phyloP scores from a whole-genome alignment of 441 rosid genomes.

The Adansonia gregorii region DNA sequence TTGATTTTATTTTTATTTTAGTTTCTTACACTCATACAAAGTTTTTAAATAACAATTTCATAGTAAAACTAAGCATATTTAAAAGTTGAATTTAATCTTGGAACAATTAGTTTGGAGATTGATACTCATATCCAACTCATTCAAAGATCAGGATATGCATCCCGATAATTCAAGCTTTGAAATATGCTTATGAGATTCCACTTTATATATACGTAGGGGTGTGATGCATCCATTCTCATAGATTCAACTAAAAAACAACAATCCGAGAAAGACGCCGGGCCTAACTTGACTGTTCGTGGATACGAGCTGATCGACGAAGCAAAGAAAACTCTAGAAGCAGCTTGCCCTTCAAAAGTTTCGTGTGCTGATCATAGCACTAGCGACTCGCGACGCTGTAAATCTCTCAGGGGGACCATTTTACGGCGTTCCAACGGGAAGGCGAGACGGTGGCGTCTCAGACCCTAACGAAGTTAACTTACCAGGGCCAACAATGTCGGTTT shows the following conservation, averaged over 20 bases:
- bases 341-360: constrained; percentile 51
- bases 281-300: constrained; percentile 53
- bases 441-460: constrained; percentile 47
- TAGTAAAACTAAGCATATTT: too few relatives aligned
- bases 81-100: too few relatives aligned
- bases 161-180: background rate
- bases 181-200: background rate
- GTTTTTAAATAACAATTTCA: too few relatives aligned
- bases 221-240: constrained; percentile 63
- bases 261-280: constrained; percentile 48
- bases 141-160: background rate
- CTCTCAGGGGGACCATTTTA: constrained; percentile 49
- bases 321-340: constrained; percentile 44
- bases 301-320: constrained; percentile 49
- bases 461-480: constrained; percentile 46
- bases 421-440: constrained; percentile 49
- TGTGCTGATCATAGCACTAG: constrained; percentile 47
- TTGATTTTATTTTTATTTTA: background rate
- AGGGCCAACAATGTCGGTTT: constrained; percentile 36
- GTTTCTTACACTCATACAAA: background rate
- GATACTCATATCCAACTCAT: too few relatives aligned
- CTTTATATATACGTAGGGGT: constrained; percentile 38
- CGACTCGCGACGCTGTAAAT: constrained; percentile 50
- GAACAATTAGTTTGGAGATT: too few relatives aligned
- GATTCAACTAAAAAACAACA: constrained; percentile 42